Evolutionary conservation across 176 grass and related monocot genomes (phyloP).

Genomic region (Stipa capillata): DNA sequence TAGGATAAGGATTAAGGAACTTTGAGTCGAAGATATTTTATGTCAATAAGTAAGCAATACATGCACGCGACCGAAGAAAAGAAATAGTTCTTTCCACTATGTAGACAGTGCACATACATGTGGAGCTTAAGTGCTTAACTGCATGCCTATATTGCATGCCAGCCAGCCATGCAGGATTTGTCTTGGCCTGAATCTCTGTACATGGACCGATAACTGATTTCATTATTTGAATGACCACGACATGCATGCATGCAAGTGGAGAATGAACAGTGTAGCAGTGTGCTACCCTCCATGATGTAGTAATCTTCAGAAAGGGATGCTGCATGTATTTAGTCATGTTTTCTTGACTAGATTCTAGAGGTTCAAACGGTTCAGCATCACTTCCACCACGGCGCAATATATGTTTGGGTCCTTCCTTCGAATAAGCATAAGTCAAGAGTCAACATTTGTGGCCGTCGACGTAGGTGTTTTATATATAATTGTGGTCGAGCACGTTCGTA

Average conservation of each 20-base stretch:
- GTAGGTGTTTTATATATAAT: neutral
- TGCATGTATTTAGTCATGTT: neutral
- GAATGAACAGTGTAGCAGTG: neutral
- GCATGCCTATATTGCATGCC: neutral
- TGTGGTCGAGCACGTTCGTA: neutral
- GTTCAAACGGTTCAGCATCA: too few relatives aligned
- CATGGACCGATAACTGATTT: neutral
- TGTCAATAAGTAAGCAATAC: neutral
- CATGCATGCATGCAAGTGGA: neutral
- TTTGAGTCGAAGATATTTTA: neutral
- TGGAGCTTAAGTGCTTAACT: neutral
- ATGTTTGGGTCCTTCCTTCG: too few relatives aligned
- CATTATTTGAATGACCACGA: neutral
- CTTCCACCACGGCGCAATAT: too few relatives aligned
- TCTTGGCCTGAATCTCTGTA: neutral
- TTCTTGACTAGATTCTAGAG: neutral
- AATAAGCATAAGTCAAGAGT: neutral
- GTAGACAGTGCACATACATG: neutral
- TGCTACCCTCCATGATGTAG: too few relatives aligned
- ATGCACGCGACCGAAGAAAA: conserved; percentile 13
- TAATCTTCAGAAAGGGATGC: neutral
- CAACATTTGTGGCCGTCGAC: neutral
- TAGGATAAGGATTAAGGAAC: neutral
- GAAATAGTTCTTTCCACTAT: neutral
- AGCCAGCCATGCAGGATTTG: neutral